phyloP scores from a whole-genome alignment of 2,329 filamentous ascomycete species.

The Didymella sp. region DNA sequence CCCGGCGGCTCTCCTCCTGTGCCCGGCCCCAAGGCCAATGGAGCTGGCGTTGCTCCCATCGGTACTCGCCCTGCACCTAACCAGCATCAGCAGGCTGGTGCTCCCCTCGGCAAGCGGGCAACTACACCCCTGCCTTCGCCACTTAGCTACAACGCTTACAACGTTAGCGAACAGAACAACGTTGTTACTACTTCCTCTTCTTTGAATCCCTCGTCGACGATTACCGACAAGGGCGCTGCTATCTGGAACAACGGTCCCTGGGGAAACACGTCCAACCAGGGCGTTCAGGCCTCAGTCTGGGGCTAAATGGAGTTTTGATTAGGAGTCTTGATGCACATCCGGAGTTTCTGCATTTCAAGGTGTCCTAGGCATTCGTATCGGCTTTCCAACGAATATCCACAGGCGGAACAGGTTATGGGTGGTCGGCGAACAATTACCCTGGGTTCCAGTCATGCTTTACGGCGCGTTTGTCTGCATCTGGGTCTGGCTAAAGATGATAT shows the following conservation, averaged over 20 bases:
- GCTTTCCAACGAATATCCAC: conserved; percentile 42
- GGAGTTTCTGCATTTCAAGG: conserved; percentile 54
- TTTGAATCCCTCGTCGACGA: conserved; percentile 62
- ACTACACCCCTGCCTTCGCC: conserved; percentile 94
- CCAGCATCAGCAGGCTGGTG: conserved; percentile 63
- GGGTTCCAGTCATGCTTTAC: conserved; percentile 41
- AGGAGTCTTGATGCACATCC: conserved; percentile 49
- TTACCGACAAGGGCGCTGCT: conserved; percentile 53
- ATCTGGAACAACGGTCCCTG: conserved; percentile 84
- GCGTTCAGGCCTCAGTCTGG: conserved; percentile 93
- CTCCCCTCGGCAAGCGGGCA: conserved; percentile 76
- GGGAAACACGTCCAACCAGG: conserved; percentile 73
- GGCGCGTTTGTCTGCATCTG: conserved; percentile 44
- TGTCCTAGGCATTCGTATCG: conserved; percentile 51
- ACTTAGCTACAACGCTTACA: conserved; percentile 70
- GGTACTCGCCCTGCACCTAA: conserved; percentile 80
- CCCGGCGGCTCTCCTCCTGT: conserved; percentile 82
- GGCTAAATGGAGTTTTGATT: conserved; percentile 64
- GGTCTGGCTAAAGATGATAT: conserved; percentile 40
- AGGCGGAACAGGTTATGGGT: conserved; percentile 44
- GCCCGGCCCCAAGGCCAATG: conserved; percentile 65
- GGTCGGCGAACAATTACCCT: conserved; percentile 45
- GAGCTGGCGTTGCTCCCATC: conserved; percentile 82
- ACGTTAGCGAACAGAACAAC: conserved; percentile 61
- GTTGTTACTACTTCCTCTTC: conserved; percentile 58